phyloP scores from a whole-genome alignment of 306 rosid species.

The Albizia julibrissin region DNA sequence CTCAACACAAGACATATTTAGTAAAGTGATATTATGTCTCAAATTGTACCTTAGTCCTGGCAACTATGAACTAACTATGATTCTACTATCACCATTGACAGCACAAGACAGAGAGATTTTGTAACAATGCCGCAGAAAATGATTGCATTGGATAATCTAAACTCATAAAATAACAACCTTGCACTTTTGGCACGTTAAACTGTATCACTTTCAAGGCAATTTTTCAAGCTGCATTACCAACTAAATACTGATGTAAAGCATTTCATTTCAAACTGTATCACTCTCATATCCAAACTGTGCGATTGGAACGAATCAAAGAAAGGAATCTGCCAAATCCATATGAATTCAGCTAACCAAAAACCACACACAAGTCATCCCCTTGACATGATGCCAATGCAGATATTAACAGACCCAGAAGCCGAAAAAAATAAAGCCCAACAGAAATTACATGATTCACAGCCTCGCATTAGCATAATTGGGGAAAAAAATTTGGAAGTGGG shows the following conservation, averaged over 20 bases:
- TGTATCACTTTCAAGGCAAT: neutral
- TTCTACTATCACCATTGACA: neutral
- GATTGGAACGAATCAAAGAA: neutral
- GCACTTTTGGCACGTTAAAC: no score
- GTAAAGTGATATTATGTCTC: neutral
- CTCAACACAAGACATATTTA: neutral
- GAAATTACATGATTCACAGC: conserved; percentile 13
- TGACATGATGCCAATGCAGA: conserved; percentile 17
- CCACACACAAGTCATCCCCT: neutral
- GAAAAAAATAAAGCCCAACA: conserved; percentile 12
- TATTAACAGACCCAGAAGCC: conserved; percentile 10
- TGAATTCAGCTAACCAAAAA: conserved; percentile 5
- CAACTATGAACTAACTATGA: neutral
- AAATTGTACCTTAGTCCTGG: neutral
- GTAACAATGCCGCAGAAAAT: neutral
- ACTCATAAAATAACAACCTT: neutral
- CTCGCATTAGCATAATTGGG: neutral
- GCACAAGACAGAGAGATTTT: neutral
- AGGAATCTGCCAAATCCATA: conserved; percentile 12
- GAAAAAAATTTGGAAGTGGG: neutral
- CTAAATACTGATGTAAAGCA: neutral
- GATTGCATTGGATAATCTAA: neutral
- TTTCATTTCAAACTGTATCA: neutral
- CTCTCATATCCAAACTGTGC: neutral
- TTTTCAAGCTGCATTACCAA: neutral